These are phyloP conservation scores for Epichloe bromicola DNA, from an alignment of 2,329 filamentous ascomycete genomes.

Conservation along the genomic window DNA sequence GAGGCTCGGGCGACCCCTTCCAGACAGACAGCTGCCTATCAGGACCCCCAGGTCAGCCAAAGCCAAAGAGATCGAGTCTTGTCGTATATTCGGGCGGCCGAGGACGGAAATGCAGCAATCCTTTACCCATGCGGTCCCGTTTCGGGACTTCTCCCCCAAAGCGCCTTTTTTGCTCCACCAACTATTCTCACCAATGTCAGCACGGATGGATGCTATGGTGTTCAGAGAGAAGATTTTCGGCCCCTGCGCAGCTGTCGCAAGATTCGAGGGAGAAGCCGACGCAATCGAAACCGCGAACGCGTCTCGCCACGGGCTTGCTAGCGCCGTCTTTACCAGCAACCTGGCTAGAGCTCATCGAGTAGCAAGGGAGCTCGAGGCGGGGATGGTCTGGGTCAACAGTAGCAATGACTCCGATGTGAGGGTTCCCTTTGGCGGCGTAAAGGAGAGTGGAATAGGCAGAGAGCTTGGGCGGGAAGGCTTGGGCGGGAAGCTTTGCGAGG, in stretches of 20 bases:
- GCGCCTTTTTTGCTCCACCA: too few relatives aligned
- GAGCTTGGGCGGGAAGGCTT: conserved; percentile 19
- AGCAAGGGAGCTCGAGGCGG: conserved; percentile 39
- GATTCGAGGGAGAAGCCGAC: conserved; percentile 17
- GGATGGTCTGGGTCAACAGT: conserved; percentile 31
- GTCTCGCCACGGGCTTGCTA: too few relatives aligned
- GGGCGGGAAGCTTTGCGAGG: conserved; percentile 16
- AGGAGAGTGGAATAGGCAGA: conserved; percentile 19
- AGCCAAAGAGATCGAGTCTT: conserved; percentile 43
- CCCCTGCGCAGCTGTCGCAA: conserved; percentile 14
- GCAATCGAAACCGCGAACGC: conserved; percentile 11
- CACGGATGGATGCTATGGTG: too few relatives aligned
- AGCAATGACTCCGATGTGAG: conserved; percentile 18
- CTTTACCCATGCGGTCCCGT: too few relatives aligned
- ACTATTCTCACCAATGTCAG: too few relatives aligned
- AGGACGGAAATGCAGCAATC: too few relatives aligned
- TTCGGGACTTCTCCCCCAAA: too few relatives aligned
- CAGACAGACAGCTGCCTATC: too few relatives aligned
- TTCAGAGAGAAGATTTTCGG: too few relatives aligned
- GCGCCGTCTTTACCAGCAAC: conserved; percentile 14
- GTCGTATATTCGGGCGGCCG: too few relatives aligned
- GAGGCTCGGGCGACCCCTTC: too few relatives aligned
- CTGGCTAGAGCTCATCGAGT: conserved; percentile 27
- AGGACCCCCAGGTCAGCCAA: conserved; percentile 40
- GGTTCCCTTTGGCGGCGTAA: conserved; percentile 11